Percentiles rank a stretch among this genome's conserved stretches.
phyloP scores from a whole-genome alignment of 2,329 filamentous ascomycete species.

The Lasiodiplodia theobromae region DNA sequence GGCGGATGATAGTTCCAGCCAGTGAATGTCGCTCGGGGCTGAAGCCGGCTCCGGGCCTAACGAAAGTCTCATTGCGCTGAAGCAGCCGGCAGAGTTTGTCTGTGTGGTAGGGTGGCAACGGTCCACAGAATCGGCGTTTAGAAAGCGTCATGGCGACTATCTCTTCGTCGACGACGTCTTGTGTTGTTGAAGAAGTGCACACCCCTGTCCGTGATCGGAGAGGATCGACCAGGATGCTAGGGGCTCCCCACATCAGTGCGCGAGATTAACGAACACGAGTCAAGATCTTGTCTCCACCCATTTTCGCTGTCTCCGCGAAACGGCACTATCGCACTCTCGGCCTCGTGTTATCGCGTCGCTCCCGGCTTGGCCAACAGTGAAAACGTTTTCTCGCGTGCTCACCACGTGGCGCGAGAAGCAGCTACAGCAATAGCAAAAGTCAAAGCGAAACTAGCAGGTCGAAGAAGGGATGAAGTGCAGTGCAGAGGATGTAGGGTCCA shows the following conservation, averaged over 20 bases:
- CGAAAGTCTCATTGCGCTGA: too few species aligned
- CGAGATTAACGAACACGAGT: conserved; percentile 7
- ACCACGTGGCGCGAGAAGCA: neutral
- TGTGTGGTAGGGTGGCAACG: too few species aligned
- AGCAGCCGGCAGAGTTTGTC: too few species aligned
- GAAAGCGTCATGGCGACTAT: neutral
- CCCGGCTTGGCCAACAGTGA: neutral
- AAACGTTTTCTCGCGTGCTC: too few species aligned
- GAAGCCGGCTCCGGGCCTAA: too few species aligned
- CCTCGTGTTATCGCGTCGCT: neutral
- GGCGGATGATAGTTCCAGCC: too few species aligned
- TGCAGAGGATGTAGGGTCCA: neutral
- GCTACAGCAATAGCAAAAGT: neutral
- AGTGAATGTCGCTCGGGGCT: too few species aligned
- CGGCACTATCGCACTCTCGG: neutral
- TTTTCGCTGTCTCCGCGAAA: neutral
- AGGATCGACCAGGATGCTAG: conserved; percentile 14
- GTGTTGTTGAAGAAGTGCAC: neutral
- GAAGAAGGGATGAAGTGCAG: neutral
- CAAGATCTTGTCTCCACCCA: neutral
- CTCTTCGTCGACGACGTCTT: neutral
- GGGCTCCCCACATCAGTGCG: conserved; percentile 7
- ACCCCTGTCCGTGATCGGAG: conserved; percentile 24
- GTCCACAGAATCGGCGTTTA: too few species aligned
- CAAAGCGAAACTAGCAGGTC: neutral